These are phyloP conservation scores for Craspedostauros australis DNA, from an alignment of 108 stramenopile species.

Conservation along the genomic window DNA sequence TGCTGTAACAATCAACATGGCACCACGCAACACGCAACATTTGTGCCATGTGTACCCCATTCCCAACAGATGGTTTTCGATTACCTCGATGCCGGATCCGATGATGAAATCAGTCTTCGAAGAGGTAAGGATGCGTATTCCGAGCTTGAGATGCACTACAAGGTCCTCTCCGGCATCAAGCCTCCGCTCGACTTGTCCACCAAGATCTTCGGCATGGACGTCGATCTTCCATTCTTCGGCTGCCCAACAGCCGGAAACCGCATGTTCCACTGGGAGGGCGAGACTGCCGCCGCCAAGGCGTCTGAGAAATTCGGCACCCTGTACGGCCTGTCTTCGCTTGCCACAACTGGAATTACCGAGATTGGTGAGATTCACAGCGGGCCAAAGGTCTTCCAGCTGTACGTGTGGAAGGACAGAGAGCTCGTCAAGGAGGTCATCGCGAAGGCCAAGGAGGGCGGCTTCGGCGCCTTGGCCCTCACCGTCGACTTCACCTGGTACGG, in stretches of 20 bases:
- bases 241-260: conserved; percentile 90
- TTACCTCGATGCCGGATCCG: conserved; percentile 87
- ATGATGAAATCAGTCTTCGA: conserved; percentile 86
- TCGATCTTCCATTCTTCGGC: conserved; percentile 83
- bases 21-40: too few relatives aligned
- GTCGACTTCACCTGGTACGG: conserved; percentile 98
- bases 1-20: too few relatives aligned
- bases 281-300: conserved; percentile 84
- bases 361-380: conserved; percentile 66
- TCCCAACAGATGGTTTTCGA: conserved; percentile 86
- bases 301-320: conserved; percentile 79
- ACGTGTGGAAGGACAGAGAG: conserved; percentile 97
- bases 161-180: conserved; percentile 82
- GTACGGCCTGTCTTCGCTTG: conserved; percentile 82
- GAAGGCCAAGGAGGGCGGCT: conserved; percentile 92
- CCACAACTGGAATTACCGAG: conserved; percentile 82
- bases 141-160: conserved; percentile 89
- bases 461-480: conserved; percentile 90
- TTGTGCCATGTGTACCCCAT: too few relatives aligned
- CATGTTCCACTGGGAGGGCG: conserved; percentile 93
- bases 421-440: conserved; percentile 88
- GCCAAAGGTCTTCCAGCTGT: conserved; percentile 93
- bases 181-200: conserved; percentile 83
- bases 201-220: conserved; percentile 79
- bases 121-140: conserved; percentile 88